Evolutionary conservation across 805 yeast species (phyloP).

Genomic region (Starmerella vaccinii): DNA sequence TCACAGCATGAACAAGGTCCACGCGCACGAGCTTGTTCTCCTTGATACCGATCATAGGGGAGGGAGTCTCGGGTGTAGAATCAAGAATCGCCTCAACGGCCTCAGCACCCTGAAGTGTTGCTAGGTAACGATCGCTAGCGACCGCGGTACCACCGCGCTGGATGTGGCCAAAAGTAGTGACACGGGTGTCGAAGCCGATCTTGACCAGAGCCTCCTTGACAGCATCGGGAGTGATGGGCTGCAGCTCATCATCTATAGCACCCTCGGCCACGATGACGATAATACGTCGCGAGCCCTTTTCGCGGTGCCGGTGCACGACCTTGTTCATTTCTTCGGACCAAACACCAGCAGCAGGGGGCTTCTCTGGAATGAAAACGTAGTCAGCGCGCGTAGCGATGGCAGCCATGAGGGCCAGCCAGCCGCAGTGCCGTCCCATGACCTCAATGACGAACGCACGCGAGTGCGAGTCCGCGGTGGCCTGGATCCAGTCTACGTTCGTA

Average conservation of each 20-base stretch:
- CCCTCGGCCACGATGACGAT: slow-evolving; percentile 98
- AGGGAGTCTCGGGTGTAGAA: slow-evolving; percentile 79
- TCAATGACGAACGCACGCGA: slow-evolving; percentile 96
- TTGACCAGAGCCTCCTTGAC: slow-evolving; percentile 76
- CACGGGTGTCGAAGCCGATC: slow-evolving; percentile 85
- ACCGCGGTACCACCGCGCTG: slow-evolving; percentile 99
- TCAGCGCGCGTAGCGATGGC: slow-evolving; percentile 97
- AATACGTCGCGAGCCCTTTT: slow-evolving; percentile 83
- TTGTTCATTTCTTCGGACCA: slow-evolving; percentile 77
- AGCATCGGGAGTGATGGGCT: slow-evolving; percentile 67
- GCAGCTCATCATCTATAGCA: slow-evolving; percentile 72
- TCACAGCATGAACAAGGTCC: slow-evolving; percentile 84
- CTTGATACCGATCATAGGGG: slow-evolving; percentile 84
- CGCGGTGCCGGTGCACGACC: slow-evolving; percentile 68
- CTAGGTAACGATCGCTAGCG: slow-evolving; percentile 82
- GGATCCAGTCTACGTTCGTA: slow-evolving; percentile 90
- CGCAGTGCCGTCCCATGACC: slow-evolving; percentile 99
- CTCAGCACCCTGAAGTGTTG: slow-evolving; percentile 94
- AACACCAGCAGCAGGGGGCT: slow-evolving; percentile 60
- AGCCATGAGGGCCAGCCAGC: slow-evolving; percentile 96
- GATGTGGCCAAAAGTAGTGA: slow-evolving; percentile 93
- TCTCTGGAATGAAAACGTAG: slow-evolving; percentile 86
- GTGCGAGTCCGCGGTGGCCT: slow-evolving; percentile 94
- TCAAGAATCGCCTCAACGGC: slow-evolving; percentile 90
- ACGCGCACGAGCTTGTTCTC: slow-evolving; percentile 80